phyloP scores from a whole-genome alignment of 2,329 filamentous ascomycete genomes.

The Cercospora sp. region DNA sequence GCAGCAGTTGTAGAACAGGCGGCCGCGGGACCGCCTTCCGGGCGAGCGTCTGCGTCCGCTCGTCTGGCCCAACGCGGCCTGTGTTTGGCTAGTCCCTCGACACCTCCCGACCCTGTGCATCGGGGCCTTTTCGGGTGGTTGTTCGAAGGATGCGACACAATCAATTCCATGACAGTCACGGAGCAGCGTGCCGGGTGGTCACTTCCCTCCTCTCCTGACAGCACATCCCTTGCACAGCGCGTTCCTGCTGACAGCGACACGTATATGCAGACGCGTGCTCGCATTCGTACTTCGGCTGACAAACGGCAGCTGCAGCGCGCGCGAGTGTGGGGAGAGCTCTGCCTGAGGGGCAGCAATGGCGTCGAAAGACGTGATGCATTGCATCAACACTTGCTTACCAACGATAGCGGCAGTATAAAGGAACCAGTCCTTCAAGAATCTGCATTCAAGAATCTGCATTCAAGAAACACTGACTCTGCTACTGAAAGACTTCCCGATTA shows the following conservation, averaged over 20 bases:
- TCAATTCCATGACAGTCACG: not conserved
- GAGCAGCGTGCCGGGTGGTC: not conserved
- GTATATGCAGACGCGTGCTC: not conserved
- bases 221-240: too few species aligned
- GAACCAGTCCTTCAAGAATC: too few species aligned
- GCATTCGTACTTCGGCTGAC: not conserved
- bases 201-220: too few species aligned
- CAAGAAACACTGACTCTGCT: not conserved
- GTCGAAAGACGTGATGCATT: constrained; percentile 16
- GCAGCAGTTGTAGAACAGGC: not conserved
- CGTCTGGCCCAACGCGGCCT: not conserved
- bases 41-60: not conserved
- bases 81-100: not conserved
- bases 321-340: constrained; percentile 3
- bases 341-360: constrained; percentile 15
- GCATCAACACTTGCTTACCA: constrained; percentile 16
- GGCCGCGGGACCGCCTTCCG: not conserved
- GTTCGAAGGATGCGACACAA: not conserved
- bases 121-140: not conserved
- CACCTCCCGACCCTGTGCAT: not conserved
- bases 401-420: not conserved
- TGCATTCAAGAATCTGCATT: too few species aligned
- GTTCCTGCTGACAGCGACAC: not conserved
- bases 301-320: not conserved
- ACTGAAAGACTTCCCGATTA: not conserved